Evolutionary conservation across 176 grass and related monocot genomes (phyloP).

Genomic region (Microstegium vimineum): DNA sequence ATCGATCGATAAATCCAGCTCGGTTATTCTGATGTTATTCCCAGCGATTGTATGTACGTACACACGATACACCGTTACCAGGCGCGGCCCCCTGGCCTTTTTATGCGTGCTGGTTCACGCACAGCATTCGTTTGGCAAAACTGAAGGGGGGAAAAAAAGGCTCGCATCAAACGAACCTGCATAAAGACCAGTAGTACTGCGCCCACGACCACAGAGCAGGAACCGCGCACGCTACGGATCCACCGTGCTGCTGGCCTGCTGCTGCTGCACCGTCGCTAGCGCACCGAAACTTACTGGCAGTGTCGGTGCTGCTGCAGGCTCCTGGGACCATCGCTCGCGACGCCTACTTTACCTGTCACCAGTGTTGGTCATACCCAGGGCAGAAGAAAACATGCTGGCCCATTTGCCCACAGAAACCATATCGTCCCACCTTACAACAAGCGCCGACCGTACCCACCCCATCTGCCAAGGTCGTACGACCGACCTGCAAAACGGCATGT

Average conservation of each 20-base stretch:
- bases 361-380: background rate
- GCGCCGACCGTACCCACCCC: background rate
- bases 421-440: background rate
- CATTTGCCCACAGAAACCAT: background rate
- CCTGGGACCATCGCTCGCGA: background rate
- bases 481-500: background rate
- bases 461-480: background rate
- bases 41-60: background rate
- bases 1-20: background rate
- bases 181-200: background rate
- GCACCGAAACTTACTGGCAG: background rate
- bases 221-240: background rate
- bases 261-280: background rate
- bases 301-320: background rate
- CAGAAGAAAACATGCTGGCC: background rate
- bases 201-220: background rate
- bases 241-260: too few species aligned
- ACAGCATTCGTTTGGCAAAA: too few species aligned
- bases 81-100: too few species aligned
- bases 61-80: too few species aligned
- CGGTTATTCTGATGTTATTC: background rate
- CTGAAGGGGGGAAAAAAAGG: too few species aligned
- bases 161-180: too few species aligned
- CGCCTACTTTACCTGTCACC: background rate
- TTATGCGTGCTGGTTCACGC: too few species aligned